Percentiles rank a stretch among this genome's conserved stretches.
phyloP scores from a whole-genome alignment of 345 rosid genomes.

The Nasturtium officinale region DNA sequence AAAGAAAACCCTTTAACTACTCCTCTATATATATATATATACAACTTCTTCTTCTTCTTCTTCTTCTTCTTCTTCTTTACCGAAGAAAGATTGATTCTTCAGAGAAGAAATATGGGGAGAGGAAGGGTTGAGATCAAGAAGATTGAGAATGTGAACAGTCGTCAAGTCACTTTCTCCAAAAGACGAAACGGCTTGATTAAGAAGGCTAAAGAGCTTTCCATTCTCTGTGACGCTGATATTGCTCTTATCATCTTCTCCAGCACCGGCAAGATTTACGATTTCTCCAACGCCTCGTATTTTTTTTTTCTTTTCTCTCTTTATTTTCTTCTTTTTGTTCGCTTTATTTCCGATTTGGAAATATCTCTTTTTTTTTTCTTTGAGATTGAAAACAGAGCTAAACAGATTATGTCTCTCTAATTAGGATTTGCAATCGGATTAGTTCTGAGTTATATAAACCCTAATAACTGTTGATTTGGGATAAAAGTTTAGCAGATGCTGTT shows the following conservation, averaged over 20 bases:
- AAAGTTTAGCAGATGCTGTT: neutral
- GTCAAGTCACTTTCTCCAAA: slow-evolving; percentile 97
- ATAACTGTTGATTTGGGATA: neutral
- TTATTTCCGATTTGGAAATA: too few species aligned
- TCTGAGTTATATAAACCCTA: slow-evolving; percentile 28
- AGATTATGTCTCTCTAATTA: neutral
- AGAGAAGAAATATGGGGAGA: slow-evolving; percentile 61
- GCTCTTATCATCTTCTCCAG: slow-evolving; percentile 89
- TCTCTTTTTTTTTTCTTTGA: too few species aligned
- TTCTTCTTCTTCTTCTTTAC: too few species aligned
- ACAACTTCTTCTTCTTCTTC: neutral
- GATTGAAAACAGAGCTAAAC: too few species aligned
- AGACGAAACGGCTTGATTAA: slow-evolving; percentile 86
- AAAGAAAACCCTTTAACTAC: slow-evolving; percentile 10
- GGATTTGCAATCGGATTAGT: slow-evolving; percentile 8
- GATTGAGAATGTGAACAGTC: slow-evolving; percentile 92
- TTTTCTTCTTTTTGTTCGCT: too few species aligned
- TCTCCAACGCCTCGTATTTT: slow-evolving; percentile 64
- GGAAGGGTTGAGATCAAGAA: slow-evolving; percentile 92
- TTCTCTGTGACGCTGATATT: slow-evolving; percentile 90
- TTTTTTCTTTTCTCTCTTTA: too few species aligned
- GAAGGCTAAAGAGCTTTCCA: slow-evolving; percentile 81
- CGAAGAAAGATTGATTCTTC: slow-evolving; percentile 1
- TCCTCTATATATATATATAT: slow-evolving; percentile 16
- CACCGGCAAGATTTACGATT: slow-evolving; percentile 84